These are phyloP conservation scores for Syzygium jambos DNA, from an alignment of 345 rosid species.

Conservation along the genomic window DNA sequence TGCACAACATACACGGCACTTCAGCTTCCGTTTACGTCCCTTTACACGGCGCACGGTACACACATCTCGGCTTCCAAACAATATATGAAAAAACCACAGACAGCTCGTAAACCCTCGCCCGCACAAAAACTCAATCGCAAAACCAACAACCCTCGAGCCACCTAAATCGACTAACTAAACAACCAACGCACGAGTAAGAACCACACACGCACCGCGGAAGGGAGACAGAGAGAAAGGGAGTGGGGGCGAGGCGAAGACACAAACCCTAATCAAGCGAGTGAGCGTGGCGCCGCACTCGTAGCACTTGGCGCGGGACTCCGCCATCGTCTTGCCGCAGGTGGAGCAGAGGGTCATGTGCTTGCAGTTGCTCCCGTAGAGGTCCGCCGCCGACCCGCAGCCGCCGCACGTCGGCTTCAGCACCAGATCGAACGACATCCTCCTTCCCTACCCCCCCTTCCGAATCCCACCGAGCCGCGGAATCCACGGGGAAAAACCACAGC, in stretches of 20 bases:
- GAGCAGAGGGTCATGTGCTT: slow-evolving; percentile 94
- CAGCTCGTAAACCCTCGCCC: not conserved
- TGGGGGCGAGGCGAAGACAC: slow-evolving; percentile 10
- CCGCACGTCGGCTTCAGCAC: slow-evolving; percentile 64
- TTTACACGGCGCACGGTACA: not conserved
- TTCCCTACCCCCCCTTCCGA: not conserved
- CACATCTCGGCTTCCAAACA: not conserved
- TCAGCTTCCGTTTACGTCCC: not conserved
- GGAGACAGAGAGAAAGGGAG: not conserved
- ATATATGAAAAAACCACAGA: not conserved
- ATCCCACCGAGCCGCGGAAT: not conserved
- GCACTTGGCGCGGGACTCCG: slow-evolving; percentile 66
- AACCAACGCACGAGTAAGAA: not conserved
- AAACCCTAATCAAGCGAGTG: slow-evolving; percentile 80
- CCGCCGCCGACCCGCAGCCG: slow-evolving; percentile 61
- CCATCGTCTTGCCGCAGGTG: slow-evolving; percentile 87
- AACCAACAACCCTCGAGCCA: not conserved
- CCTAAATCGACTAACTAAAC: not conserved
- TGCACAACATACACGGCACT: not conserved
- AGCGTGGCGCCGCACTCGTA: slow-evolving; percentile 65
- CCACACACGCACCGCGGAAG: not conserved
- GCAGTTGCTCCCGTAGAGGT: slow-evolving; percentile 84
- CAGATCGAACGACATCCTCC: slow-evolving; percentile 66
- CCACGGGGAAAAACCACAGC: not conserved
- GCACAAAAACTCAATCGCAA: not conserved